phyloP scores from a whole-genome alignment of 192 early-diverging fungal genomes.

The Backusella luteola region DNA sequence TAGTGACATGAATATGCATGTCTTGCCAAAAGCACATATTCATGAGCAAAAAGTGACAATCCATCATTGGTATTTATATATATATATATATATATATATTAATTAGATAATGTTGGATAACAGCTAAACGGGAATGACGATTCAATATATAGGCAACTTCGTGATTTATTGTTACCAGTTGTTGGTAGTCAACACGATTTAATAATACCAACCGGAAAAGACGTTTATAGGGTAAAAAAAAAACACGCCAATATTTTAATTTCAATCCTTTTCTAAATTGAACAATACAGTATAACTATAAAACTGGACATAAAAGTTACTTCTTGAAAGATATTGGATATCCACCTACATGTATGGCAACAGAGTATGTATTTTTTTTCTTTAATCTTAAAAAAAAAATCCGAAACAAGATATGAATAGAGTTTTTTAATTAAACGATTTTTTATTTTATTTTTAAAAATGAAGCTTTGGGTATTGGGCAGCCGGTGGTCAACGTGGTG shows the following conservation, averaged over 20 bases:
- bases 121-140: not conserved
- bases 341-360: conserved; percentile 72
- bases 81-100: not conserved
- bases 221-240: conserved; percentile 43
- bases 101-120: not conserved
- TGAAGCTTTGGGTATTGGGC: conserved; percentile 69
- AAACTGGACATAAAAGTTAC: conserved; percentile 47
- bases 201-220: conserved; percentile 73
- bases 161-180: conserved; percentile 85
- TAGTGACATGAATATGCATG: conserved; percentile 1
- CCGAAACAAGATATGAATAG: not conserved
- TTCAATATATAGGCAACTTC: conserved; percentile 74
- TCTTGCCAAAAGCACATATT: conserved; percentile 62
- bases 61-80: conserved; percentile 73
- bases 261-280: not conserved
- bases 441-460: not conserved
- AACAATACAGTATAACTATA: conserved; percentile 46
- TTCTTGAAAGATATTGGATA: conserved; percentile 77
- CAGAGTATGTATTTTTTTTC: conserved; percentile 44
- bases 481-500: conserved; percentile 84
- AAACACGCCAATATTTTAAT: not conserved
- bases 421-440: not conserved
- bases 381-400: not conserved
- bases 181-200: conserved; percentile 66
- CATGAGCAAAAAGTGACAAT: conserved; percentile 84